A percentile compares a stretch with the other conserved stretches of the same genome.
These are phyloP conservation scores for Tetrapisispora nanseiensis DNA, from an alignment of 805 yeast species.

Conservation along the genomic window DNA sequence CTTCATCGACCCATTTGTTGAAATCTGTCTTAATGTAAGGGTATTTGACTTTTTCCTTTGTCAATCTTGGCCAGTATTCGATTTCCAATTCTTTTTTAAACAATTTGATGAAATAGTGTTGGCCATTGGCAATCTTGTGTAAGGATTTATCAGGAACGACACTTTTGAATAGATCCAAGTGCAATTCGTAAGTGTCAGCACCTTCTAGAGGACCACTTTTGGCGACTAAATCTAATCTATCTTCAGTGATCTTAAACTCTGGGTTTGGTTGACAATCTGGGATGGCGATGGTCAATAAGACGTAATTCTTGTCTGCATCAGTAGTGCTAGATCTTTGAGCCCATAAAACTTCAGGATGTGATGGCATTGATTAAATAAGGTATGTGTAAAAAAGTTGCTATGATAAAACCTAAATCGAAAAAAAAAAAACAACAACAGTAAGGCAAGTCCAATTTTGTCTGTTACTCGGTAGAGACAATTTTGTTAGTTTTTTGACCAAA, in stretches of 20 bases:
- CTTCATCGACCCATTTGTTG: constrained; percentile 97
- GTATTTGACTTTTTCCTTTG: constrained; percentile 72
- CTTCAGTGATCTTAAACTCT: constrained; percentile 50
- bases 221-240: constrained; percentile 40
- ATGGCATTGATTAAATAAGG: no score
- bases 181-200: constrained; percentile 44
- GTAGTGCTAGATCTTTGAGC: constrained; percentile 87
- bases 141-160: constrained; percentile 58
- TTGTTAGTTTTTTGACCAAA: no score
- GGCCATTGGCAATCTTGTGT: constrained; percentile 43
- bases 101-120: constrained; percentile 46
- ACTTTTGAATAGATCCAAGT: constrained; percentile 66
- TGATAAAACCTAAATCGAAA: not conserved
- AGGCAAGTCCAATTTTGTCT: not conserved
- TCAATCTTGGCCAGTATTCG: constrained; percentile 93
- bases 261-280: constrained; percentile 53
- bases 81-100: constrained; percentile 59
- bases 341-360: constrained; percentile 63
- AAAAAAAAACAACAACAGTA: not conserved
- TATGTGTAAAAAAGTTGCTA: no score
- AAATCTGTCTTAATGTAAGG: constrained; percentile 87
- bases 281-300: constrained; percentile 65
- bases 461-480: no score
- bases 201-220: constrained; percentile 25
- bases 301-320: constrained; percentile 61